Evolutionary conservation across 2,329 filamentous ascomycete genomes (phyloP).

Genomic region (Aspergillus pseudoglaucus): DNA sequence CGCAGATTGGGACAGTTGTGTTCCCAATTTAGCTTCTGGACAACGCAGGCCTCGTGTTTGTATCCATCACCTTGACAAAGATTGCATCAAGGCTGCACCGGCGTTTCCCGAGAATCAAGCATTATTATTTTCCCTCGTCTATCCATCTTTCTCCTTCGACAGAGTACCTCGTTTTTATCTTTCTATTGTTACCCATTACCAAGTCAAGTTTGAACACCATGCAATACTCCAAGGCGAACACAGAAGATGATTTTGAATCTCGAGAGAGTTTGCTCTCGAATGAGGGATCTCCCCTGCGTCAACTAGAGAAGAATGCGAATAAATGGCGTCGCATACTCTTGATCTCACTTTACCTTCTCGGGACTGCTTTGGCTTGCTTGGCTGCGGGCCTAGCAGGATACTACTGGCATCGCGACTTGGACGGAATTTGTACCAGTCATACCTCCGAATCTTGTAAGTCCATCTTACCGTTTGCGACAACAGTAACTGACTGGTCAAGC

Average conservation of each 20-base stretch:
- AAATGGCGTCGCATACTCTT: background rate
- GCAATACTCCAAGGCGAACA: slow-evolving; percentile 2
- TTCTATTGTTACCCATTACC: background rate
- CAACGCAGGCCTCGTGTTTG: too few relatives aligned
- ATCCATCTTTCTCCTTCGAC: background rate
- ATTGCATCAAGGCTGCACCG: background rate
- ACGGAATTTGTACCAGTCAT: slow-evolving; percentile 5
- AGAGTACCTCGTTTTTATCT: background rate
- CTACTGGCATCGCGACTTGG: slow-evolving; percentile 15
- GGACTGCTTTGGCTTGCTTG: slow-evolving; percentile 7
- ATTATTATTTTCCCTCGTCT: background rate
- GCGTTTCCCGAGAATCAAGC: background rate
- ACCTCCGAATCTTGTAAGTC: slow-evolving; percentile 19
- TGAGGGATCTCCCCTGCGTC: slow-evolving; percentile 7
- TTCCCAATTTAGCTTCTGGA: too few relatives aligned
- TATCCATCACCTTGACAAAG: too few relatives aligned
- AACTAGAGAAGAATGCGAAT: background rate
- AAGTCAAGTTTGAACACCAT: background rate
- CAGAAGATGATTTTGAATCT: slow-evolving; percentile 4
- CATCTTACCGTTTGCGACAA: background rate
- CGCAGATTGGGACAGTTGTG: too few relatives aligned
- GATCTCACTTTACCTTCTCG: slow-evolving; percentile 3
- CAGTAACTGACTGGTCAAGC: slow-evolving; percentile 14
- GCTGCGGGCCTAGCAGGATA: slow-evolving; percentile 11
- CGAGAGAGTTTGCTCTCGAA: slow-evolving; percentile 10